These are phyloP conservation scores for Planoprotostelium fungivorum DNA, from an alignment of 78 protist genomes.

Conservation along the genomic window DNA sequence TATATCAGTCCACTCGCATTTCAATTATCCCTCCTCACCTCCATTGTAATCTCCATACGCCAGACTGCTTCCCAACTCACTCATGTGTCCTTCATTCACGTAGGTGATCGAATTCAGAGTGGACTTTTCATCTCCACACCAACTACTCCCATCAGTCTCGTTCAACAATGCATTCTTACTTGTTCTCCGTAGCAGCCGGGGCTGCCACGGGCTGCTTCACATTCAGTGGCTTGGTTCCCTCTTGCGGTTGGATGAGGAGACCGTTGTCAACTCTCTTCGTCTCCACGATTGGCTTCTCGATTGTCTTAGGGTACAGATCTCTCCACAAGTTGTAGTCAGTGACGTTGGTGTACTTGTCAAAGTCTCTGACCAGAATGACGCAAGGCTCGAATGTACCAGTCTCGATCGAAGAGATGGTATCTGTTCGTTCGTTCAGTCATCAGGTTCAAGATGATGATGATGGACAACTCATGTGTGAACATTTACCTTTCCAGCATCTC, in stretches of 20 bases:
- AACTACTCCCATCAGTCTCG: too few relatives aligned
- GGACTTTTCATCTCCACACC: not conserved
- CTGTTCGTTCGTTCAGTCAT: too few relatives aligned
- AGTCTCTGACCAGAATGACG: not conserved
- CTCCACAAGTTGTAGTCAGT: not conserved
- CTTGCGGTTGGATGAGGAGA: not conserved
- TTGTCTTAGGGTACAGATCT: not conserved
- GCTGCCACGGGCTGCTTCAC: too few relatives aligned
- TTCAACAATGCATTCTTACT: too few relatives aligned
- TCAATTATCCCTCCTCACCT: not conserved
- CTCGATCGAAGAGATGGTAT: not conserved
- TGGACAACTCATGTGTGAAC: not conserved
- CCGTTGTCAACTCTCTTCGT: not conserved
- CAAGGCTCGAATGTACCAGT: not conserved
- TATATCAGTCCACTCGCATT: not conserved
- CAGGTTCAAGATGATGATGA: not conserved
- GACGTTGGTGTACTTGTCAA: not conserved
- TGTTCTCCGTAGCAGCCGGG: too few relatives aligned
- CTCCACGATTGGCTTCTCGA: not conserved
- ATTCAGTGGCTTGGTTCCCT: not conserved
- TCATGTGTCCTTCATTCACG: not conserved
- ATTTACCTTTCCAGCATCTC: not conserved
- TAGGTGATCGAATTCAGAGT: not conserved
- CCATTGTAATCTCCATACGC: not conserved
- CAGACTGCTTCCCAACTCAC: not conserved